Percentiles rank a stretch among this genome's conserved stretches.
Conservation (phyloP, 805 yeast species). For the Saccharomycopsis sp. region DNA sequence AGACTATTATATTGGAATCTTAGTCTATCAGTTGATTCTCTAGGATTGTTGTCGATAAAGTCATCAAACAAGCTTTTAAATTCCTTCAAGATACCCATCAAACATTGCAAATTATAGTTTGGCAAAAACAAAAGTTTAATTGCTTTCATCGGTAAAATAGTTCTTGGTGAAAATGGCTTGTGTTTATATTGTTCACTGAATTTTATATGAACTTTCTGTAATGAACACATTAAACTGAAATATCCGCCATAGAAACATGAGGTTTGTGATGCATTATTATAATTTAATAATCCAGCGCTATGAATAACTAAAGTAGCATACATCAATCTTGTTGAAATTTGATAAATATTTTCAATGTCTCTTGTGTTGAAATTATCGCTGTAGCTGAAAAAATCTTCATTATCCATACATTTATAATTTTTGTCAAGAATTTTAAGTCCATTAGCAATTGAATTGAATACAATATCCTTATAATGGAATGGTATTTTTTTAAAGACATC, state of each 20-base stretch:
- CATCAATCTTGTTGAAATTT: conserved; percentile 1
- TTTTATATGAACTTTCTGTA: not conserved
- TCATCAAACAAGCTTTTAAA: not conserved
- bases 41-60: not conserved
- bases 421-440: not conserved
- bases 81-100: not conserved
- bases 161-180: not conserved
- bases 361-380: not conserved
- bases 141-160: not conserved
- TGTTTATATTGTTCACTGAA: not conserved
- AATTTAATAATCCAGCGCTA: not conserved
- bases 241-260: conserved; percentile 3
- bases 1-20: not conserved
- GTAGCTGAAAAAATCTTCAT: not conserved
- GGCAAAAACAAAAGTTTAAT: not conserved
- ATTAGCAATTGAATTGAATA: not conserved
- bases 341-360: conserved; percentile 3
- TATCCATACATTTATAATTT: not conserved
- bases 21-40: not conserved
- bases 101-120: conserved; percentile 3
- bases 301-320: not conserved
- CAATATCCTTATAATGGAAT: not conserved
- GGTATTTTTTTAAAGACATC: not conserved
- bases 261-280: not conserved
- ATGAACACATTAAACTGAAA: conserved; percentile 4